phyloP scores from a whole-genome alignment of 2,329 filamentous ascomycete genomes.

The Aspergillus sp. region DNA sequence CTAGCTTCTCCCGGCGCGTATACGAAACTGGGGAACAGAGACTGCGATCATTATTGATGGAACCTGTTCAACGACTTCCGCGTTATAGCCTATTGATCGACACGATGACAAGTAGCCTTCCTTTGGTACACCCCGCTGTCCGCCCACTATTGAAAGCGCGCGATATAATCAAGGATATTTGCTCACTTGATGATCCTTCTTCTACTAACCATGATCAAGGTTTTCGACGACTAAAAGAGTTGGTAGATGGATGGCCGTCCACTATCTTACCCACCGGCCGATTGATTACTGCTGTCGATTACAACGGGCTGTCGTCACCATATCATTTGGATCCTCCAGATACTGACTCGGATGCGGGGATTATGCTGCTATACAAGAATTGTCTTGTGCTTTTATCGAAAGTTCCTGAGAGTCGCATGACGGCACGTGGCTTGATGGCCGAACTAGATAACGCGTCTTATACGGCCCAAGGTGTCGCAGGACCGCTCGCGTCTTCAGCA shows the following conservation, averaged over 20 bases:
- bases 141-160: constrained; percentile 81
- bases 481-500: constrained; percentile 42
- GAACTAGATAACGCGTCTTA: constrained; percentile 80
- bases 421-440: constrained; percentile 74
- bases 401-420: constrained; percentile 59
- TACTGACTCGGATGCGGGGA: constrained; percentile 56
- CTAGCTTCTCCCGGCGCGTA: constrained; percentile 78
- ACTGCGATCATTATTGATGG: constrained; percentile 87
- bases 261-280: constrained; percentile 73
- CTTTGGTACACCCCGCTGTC: constrained; percentile 80
- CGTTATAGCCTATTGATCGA: constrained; percentile 96
- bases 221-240: constrained; percentile 69
- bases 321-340: constrained; percentile 54
- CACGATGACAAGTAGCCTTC: constrained; percentile 84
- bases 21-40: constrained; percentile 85
- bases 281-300: constrained; percentile 77
- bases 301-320: constrained; percentile 72
- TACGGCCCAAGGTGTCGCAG: constrained; percentile 38
- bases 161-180: constrained; percentile 94
- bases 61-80: constrained; percentile 90
- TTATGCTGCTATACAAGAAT: constrained; percentile 83
- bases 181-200: constrained; percentile 77
- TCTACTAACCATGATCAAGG: constrained; percentile 69
- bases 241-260: constrained; percentile 75
- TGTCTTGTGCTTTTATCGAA: constrained; percentile 76